Evolutionary conservation across 768 basidiomycete species (phyloP), one percentile per base, ranked within the genome.

Genomic region (Russula brevipes): DNA sequence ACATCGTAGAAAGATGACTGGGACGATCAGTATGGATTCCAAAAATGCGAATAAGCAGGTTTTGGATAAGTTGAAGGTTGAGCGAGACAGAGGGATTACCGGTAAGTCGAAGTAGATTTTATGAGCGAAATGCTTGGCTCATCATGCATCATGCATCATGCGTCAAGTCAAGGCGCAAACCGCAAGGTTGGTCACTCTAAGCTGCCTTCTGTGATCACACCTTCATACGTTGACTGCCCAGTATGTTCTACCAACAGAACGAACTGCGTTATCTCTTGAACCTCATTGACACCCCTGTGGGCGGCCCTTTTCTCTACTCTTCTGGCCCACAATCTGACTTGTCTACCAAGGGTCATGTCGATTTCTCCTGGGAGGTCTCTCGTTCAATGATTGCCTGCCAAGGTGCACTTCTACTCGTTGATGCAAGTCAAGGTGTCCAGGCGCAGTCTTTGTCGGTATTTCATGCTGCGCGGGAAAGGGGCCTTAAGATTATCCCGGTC

Each of bases 361-460:
- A 99, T 77, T 99, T 99, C 75, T 84, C 92, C 61, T 97, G 94
- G 86, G 96, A 98, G 74, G 93, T 99, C 39, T 89, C 93, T 16
- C 84, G 97, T 53, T 94, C 91, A 33, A 76, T 98, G 45, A 87
- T 93, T 4, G 94, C 96, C 38, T 97, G 91, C 68, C 91, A 99
- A 76, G 97, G 97, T 9, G 96, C 92, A 4, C 63, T 87, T 31
- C 70, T 83, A 9, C 76, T 98, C 69, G 94, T 98, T 2, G 97
- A 99, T 71, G 92, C 93, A n/a, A 93, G 91, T 57, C 95, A 96
- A 78, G 97, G 97, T 17, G 87, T 99, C 8, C 97, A 99, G 75
- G 97, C 97, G 0, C 97, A 99, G 75, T 94, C 95, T 14, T 85
- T 99, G 57, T 96, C 92, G 0, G 96, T 98, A 5, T 95, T 90